Conservation (phyloP, 2,329 filamentous ascomycete species). For the Gremmenia infestans region DNA sequence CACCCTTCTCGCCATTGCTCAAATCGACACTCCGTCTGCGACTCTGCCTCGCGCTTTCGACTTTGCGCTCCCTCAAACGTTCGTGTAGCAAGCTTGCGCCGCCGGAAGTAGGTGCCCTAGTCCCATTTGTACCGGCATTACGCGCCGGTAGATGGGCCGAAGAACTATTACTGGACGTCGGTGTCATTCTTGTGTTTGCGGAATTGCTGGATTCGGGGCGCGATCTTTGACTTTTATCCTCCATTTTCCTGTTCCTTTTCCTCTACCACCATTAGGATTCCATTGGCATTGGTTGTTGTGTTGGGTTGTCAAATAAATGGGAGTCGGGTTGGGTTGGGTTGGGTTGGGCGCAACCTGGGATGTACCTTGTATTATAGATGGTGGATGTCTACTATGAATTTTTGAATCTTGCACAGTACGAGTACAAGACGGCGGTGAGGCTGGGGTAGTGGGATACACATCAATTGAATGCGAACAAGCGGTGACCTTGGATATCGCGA, state of each 20-base stretch:
- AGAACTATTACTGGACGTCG: conserved; percentile 17
- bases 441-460: too few relatives aligned
- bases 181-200: conserved; percentile 24
- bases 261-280: too few relatives aligned
- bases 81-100: conserved; percentile 31
- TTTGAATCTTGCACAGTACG: too few relatives aligned
- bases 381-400: too few relatives aligned
- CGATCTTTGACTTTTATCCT: conserved; percentile 16
- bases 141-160: conserved; percentile 10
- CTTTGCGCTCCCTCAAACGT: conserved; percentile 31
- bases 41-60: conserved; percentile 23
- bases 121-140: not conserved
- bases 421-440: too few relatives aligned
- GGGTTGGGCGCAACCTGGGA: too few relatives aligned
- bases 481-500: not conserved
- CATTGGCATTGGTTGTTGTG: not conserved
- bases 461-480: too few relatives aligned
- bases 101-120: conserved; percentile 6
- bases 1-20: conserved; percentile 13
- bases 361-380: too few relatives aligned
- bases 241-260: conserved; percentile 9
- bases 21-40: conserved; percentile 23
- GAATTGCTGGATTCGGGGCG: conserved; percentile 23
- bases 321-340: too few relatives aligned
- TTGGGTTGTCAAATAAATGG: not conserved